Base-by-base conservation (phyloP, 2,329 filamentous ascomycete species). In the Sarocladium oryzae region DNA sequence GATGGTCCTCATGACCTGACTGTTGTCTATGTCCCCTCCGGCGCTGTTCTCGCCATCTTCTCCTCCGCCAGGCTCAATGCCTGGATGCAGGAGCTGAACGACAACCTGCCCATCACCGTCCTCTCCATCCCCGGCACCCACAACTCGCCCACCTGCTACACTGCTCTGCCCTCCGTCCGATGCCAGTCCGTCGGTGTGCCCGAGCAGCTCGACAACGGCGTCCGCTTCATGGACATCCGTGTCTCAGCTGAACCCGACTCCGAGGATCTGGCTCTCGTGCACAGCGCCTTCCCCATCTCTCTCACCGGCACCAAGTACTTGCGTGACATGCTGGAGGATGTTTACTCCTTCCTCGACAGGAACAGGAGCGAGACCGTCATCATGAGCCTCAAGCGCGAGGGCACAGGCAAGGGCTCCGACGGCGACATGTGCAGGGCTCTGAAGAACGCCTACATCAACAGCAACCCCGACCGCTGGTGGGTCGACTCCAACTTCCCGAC, bases 81-180 rank as follows among this genome's bases (percentile, higher is more conserved):
- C 50, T 96, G 93, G 93, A 97, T 97, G 91, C 69, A 75, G 52
- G 77, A 84, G 55, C 76, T 97, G 37, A 74, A 78, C 54, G 81
- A 91, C 61, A 77, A 82, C 18, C 85, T 82, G 49, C 83, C 89
- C 1, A 74, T 97, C 4, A 87, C 88, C 1, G 78, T 85, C 2
- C 81, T 99, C 48, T 93, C 87, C 48, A 93, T 97, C 56, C 93
- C 93, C 0, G 93, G 93, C 56, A 96, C 93, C 0, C 93, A 99
- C 74, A 97, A 99, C 71, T 89, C 88, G 16, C 89, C 93, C 6
- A 95, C 91, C 9, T 86, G 81, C 70, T 78, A 95, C 73, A 78
- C 81, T 46, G 91, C 93, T 11, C 78, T 96, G 4, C 93, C 93
- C 1, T 95, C 89, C 1, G 93, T 97, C 33, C 86, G 93, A 35